phyloP scores from a whole-genome alignment of 768 basidiomycete species.

The Trichaptum fuscoviolaceum region DNA sequence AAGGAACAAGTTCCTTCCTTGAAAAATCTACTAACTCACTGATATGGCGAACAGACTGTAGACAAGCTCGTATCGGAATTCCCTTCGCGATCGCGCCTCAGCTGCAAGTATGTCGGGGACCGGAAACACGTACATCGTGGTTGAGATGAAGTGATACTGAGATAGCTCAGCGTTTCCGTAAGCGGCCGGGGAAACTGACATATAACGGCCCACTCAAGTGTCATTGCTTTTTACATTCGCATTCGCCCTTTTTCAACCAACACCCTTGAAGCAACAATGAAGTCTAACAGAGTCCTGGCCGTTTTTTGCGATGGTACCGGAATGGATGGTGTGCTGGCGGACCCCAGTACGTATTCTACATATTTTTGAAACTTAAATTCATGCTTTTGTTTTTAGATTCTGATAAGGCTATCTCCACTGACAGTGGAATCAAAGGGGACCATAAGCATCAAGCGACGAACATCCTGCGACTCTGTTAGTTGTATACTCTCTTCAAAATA shows the following conservation, averaged over 20 bases:
- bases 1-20: too few relatives aligned
- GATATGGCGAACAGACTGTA: background rate
- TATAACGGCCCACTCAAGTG: background rate
- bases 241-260: background rate
- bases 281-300: constrained; percentile 5
- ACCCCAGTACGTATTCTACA: background rate
- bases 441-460: constrained; percentile 6
- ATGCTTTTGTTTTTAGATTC: too few relatives aligned
- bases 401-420: too few relatives aligned
- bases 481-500: background rate
- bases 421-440: background rate
- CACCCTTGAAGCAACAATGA: background rate
- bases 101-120: background rate
- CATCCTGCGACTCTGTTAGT: constrained; percentile 12
- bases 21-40: too few relatives aligned
- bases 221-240: background rate
- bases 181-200: background rate
- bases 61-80: background rate
- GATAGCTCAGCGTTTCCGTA: background rate
- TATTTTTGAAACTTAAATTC: background rate
- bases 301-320: constrained; percentile 14
- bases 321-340: constrained; percentile 10
- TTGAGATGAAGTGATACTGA: background rate
- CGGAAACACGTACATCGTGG: background rate
- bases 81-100: background rate